Evolutionary conservation across 2,329 filamentous ascomycete species (phyloP), one percentile per base, ranked within the genome.

Genomic region (Cladosporium austrohemisphaericum): DNA sequence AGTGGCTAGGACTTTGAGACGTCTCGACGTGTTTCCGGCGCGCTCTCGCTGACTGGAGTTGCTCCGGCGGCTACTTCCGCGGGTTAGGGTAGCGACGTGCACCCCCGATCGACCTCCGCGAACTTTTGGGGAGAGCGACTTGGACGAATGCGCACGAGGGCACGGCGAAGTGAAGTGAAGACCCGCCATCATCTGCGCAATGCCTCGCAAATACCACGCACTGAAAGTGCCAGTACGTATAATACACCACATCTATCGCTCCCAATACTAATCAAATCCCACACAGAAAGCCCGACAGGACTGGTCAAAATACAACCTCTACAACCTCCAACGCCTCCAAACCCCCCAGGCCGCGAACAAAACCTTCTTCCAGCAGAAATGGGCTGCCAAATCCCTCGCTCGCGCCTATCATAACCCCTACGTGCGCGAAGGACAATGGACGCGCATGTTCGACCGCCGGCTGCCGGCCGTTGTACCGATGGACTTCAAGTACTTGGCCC

Each of bases 321-420:
- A 88, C 81, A 96, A 96, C 72, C 73, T 98, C 57, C 73, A 76
- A 43, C 78, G 79, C 58, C 63, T 80, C 26, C 70, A 62, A 35
- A 63, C 68, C 2, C 79, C 77, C 14, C 65, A 60, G 13, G 69
- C 73, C 51, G 64, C 59, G 13, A 59, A 59, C 43, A 70, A 73
- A 54, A 96, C 91, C 36, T 94, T 93, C 73, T 98, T 95, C 79
- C 92, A 97, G 77, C 92, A 97, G 72, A 98, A 98, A 85, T 98
- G 92, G 92, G 71, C 73, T 1, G 88, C 92, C 62, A 98, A 98
- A 72, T 83, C 90, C 18, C 69, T 84, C 56, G 81, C 88, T 33
- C 84, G 93, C 58, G 84, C 79, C 55, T 98, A 97, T 71, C 93
- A 98, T 73, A 93, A 92, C 70, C 92, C 96, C 67, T 88, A 95